A percentile compares a stretch with the other conserved stretches of the same genome.
Evolutionary conservation across 2,329 filamentous ascomycete species (phyloP).

Genomic region (Chlorencoelia australis): DNA sequence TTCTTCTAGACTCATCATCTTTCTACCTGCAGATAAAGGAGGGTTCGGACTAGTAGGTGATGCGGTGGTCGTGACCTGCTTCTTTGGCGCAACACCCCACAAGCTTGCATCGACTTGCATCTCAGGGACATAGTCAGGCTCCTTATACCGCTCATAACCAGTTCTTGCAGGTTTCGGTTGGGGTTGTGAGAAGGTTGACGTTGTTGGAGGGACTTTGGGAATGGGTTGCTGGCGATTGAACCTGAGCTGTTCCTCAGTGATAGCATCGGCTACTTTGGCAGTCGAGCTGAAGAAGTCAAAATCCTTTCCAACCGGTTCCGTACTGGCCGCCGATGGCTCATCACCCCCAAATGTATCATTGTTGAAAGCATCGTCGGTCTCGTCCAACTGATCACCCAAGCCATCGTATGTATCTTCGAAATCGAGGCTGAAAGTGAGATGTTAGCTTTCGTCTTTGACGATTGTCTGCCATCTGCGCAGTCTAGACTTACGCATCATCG

Average conservation of each 20-base stretch:
- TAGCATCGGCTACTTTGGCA: constrained; percentile 72
- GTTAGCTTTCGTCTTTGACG: constrained; percentile 4
- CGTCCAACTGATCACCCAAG: constrained; percentile 79
- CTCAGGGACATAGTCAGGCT: constrained; percentile 75
- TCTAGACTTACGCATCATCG: constrained; percentile 31
- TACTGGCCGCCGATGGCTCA: constrained; percentile 31
- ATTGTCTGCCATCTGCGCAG: background rate
- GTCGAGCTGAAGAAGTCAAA: constrained; percentile 97
- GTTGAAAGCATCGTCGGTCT: constrained; percentile 89
- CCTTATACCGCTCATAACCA: constrained; percentile 86
- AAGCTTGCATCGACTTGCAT: constrained; percentile 88
- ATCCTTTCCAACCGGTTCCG: constrained; percentile 66
- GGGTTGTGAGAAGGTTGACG: constrained; percentile 29
- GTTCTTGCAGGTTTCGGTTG: constrained; percentile 56
- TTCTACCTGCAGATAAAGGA: constrained; percentile 39
- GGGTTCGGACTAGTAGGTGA: constrained; percentile 23
- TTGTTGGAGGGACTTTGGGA: constrained; percentile 34
- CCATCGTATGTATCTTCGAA: constrained; percentile 98
- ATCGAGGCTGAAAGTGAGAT: too few relatives aligned
- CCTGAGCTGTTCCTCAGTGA: constrained; percentile 84
- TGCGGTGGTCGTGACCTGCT: constrained; percentile 26
- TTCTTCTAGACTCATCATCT: constrained; percentile 93
- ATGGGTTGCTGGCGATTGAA: constrained; percentile 65
- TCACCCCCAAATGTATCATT: constrained; percentile 80
- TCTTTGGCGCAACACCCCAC: constrained; percentile 70